Percentiles rank a stretch among this genome's conserved stretches.
Evolutionary conservation across 2,329 filamentous ascomycete genomes (phyloP).

Genomic region (Harringtonia lauricola): DNA sequence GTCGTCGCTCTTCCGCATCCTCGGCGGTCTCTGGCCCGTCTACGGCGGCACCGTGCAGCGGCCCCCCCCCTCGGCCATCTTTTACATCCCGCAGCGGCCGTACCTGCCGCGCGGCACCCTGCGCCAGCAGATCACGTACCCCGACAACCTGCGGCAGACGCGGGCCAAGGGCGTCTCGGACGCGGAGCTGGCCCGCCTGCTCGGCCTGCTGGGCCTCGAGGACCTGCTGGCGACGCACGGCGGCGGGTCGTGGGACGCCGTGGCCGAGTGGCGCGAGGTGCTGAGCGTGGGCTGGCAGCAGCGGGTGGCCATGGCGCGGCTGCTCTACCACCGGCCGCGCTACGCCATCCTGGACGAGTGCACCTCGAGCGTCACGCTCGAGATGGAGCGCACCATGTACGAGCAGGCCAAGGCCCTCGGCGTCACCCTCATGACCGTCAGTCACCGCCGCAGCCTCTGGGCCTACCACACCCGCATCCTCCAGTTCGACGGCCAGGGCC

Average conservation of each 20-base stretch:
- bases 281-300: conserved; percentile 89
- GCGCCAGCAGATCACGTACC: conserved; percentile 96
- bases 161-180: conserved; percentile 75
- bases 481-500: conserved; percentile 91
- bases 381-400: conserved; percentile 94
- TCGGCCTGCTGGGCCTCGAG: conserved; percentile 72
- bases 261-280: conserved; percentile 94
- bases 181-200: conserved; percentile 63
- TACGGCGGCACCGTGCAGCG: conserved; percentile 92
- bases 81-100: conserved; percentile 94
- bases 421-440: conserved; percentile 95
- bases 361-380: conserved; percentile 87
- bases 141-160: conserved; percentile 80
- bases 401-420: conserved; percentile 85
- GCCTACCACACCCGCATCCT: conserved; percentile 91
- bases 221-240: conserved; percentile 63
- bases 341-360: conserved; percentile 98
- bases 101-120: conserved; percentile 86
- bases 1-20: conserved; percentile 88
- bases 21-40: conserved; percentile 93
- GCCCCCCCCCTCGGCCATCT: conserved; percentile 84
- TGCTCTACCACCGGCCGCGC: conserved; percentile 86
- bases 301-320: conserved; percentile 87
- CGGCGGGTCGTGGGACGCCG: conserved; percentile 69
- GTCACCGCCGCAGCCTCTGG: conserved; percentile 84